Conservation (phyloP, 768 basidiomycete species). For the Gelatoporia subvermispora region DNA sequence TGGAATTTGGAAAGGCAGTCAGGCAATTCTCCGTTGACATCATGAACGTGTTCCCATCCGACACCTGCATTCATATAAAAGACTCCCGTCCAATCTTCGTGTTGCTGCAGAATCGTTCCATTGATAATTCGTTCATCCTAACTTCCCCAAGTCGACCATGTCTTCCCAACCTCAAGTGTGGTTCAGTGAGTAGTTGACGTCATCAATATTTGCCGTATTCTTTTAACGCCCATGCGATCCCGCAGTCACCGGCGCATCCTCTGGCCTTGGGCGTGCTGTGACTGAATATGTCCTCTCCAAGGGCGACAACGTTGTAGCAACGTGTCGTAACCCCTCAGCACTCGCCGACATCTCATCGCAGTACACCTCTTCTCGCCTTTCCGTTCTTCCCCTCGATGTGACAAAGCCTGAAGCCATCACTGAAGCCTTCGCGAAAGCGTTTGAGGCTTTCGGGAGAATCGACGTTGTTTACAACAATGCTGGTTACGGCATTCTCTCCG, state of each 20-base stretch:
- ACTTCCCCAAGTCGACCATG: not conserved
- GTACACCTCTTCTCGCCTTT: conserved; percentile 11
- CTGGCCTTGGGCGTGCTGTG: conserved; percentile 20
- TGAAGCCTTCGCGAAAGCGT: conserved; percentile 14
- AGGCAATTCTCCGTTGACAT: too few species aligned
- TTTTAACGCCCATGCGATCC: not conserved
- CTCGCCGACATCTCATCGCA: conserved; percentile 18
- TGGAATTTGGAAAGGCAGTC: too few species aligned
- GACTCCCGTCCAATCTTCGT: too few species aligned
- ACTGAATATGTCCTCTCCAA: conserved; percentile 15
- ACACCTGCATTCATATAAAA: too few species aligned
- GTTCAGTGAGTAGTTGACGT: conserved; percentile 12
- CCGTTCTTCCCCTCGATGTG: conserved; percentile 20
- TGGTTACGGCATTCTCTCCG: conserved; percentile 11
- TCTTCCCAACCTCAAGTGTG: conserved; percentile 7
- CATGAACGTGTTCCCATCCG: too few species aligned
- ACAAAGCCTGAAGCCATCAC: conserved; percentile 8
- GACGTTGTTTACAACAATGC: conserved; percentile 27
- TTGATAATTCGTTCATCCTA: too few species aligned
- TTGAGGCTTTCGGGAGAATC: conserved; percentile 14
- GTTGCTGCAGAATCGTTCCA: too few species aligned
- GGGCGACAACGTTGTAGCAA: conserved; percentile 21
- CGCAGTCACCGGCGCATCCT: conserved; percentile 21
- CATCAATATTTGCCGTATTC: not conserved
- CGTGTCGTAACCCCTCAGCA: conserved; percentile 15